Evolutionary conservation across 2,329 filamentous ascomycete genomes (phyloP).

Genomic region (Stromatinia cepivora): DNA sequence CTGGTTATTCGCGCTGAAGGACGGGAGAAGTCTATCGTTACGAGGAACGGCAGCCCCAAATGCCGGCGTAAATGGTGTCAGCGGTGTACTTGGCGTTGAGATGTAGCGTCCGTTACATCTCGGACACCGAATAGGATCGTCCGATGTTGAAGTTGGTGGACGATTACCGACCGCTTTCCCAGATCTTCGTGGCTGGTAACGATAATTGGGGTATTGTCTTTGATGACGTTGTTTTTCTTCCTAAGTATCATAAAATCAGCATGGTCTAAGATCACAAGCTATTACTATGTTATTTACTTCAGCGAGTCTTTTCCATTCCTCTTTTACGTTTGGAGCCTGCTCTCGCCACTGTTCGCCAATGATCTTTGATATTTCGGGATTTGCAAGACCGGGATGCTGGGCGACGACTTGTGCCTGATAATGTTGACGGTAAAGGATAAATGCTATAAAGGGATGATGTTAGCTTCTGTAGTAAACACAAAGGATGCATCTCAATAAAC

Average conservation of each 20-base stretch:
- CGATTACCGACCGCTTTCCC: slow-evolving; percentile 36
- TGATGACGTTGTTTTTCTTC: slow-evolving; percentile 90
- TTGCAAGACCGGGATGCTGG: slow-evolving; percentile 83
- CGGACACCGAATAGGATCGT: slow-evolving; percentile 60
- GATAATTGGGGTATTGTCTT: slow-evolving; percentile 87
- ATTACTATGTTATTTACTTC: slow-evolving; percentile 55
- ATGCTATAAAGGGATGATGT: slow-evolving; percentile 61
- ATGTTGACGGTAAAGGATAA: slow-evolving; percentile 95
- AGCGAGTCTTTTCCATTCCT: slow-evolving; percentile 84
- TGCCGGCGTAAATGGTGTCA: slow-evolving; percentile 37
- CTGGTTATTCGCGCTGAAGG: slow-evolving; percentile 27
- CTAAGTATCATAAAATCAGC: slow-evolving; percentile 42
- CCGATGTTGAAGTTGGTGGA: slow-evolving; percentile 40
- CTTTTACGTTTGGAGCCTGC: slow-evolving; percentile 71
- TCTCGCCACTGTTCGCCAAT: slow-evolving; percentile 86
- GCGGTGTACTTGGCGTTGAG: slow-evolving; percentile 40
- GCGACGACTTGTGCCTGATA: slow-evolving; percentile 80
- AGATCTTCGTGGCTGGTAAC: slow-evolving; percentile 71
- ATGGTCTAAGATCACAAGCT: neutral
- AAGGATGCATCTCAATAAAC: slow-evolving; percentile 26
- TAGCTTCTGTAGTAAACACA: slow-evolving; percentile 36
- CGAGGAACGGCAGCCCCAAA: slow-evolving; percentile 26
- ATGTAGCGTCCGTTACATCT: slow-evolving; percentile 64
- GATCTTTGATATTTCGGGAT: slow-evolving; percentile 96
- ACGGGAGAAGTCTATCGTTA: slow-evolving; percentile 30